phyloP scores from a whole-genome alignment of 2,329 filamentous ascomycete genomes.

The Clonostachys chloroleuca region DNA sequence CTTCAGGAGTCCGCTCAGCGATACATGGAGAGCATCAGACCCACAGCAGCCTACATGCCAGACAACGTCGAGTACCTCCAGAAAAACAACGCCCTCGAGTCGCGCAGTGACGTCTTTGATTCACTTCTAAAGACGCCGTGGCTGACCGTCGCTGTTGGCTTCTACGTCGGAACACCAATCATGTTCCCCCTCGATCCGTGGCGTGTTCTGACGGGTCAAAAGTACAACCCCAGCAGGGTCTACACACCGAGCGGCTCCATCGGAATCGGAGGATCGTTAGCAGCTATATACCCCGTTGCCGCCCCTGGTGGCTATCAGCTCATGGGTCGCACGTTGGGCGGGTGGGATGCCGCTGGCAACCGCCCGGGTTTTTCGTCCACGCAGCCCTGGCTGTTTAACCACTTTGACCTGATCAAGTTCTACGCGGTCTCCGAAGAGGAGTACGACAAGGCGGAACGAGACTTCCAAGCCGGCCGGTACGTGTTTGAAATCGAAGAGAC shows the following conservation, averaged over 20 bases:
- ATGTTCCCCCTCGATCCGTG: conserved; percentile 1
- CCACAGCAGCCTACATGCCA: conserved; percentile 54
- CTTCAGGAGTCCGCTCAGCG: conserved; percentile 32
- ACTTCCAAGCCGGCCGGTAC: conserved; percentile 19
- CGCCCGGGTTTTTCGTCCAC: conserved; percentile 16
- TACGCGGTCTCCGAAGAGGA: conserved; percentile 19
- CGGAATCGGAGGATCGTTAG: conserved; percentile 21
- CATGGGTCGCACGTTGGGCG: conserved; percentile 16
- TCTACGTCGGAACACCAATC: conserved; percentile 27
- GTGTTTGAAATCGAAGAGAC: conserved; percentile 14
- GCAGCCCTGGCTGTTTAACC: conserved; percentile 26
- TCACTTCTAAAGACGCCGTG: conserved; percentile 11
- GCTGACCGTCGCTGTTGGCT: conserved; percentile 18
- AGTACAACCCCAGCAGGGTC: conserved; percentile 19
- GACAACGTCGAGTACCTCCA: conserved; percentile 50
- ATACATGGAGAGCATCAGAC: conserved; percentile 55
- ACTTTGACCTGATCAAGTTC: conserved; percentile 23
- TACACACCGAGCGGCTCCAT: conserved; percentile 23
- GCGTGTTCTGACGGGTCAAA: conserved; percentile 11
- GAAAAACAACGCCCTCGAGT: conserved; percentile 26
- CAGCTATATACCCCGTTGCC: conserved; percentile 23
- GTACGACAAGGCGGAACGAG: conserved; percentile 13
- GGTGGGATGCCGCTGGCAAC: conserved; percentile 22
- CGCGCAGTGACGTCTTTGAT: conserved; percentile 16
- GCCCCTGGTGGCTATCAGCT: conserved; percentile 27